These are phyloP conservation scores for Moelleriella libera DNA, from an alignment of 2,329 filamentous ascomycete species.

Conservation along the genomic window DNA sequence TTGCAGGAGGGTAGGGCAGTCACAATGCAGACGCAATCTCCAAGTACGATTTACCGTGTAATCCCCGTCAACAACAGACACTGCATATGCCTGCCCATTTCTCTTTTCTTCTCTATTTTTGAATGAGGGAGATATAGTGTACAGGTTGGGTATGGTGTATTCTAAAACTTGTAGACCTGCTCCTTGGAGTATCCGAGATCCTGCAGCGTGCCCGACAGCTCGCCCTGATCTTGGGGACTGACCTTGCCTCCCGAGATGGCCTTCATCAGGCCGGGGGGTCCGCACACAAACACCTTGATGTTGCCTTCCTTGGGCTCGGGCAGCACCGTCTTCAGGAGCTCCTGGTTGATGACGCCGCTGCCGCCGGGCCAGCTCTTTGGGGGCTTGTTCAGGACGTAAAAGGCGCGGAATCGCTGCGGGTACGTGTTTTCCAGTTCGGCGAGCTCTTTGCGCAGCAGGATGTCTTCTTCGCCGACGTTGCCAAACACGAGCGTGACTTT, in stretches of 20 bases:
- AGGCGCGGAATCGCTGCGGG: conserved; percentile 87
- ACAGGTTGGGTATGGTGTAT: no score
- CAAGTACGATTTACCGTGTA: no score
- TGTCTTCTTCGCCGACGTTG: conserved; percentile 81
- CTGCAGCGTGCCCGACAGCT: conserved; percentile 67
- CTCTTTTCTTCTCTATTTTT: not conserved
- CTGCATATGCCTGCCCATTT: not conserved
- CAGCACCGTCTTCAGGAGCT: conserved; percentile 85
- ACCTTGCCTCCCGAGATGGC: conserved; percentile 81
- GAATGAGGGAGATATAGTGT: not conserved
- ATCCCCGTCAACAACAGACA: no score
- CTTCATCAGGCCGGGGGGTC: conserved; percentile 86
- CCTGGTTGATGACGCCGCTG: conserved; percentile 76
- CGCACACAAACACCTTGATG: conserved; percentile 94
- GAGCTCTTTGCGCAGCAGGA: conserved; percentile 77
- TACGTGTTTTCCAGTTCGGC: conserved; percentile 85
- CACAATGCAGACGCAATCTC: no score
- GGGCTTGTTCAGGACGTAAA: conserved; percentile 83
- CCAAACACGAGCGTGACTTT: conserved; percentile 93
- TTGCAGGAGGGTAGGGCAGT: no score
- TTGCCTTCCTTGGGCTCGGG: conserved; percentile 85
- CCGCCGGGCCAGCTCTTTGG: conserved; percentile 63
- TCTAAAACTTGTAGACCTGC: conserved; percentile 89
- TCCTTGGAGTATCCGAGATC: conserved; percentile 58
- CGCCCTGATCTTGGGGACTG: conserved; percentile 87